Base-by-base conservation (phyloP, 768 basidiomycete species). In the Boletus tomentosulus region DNA sequence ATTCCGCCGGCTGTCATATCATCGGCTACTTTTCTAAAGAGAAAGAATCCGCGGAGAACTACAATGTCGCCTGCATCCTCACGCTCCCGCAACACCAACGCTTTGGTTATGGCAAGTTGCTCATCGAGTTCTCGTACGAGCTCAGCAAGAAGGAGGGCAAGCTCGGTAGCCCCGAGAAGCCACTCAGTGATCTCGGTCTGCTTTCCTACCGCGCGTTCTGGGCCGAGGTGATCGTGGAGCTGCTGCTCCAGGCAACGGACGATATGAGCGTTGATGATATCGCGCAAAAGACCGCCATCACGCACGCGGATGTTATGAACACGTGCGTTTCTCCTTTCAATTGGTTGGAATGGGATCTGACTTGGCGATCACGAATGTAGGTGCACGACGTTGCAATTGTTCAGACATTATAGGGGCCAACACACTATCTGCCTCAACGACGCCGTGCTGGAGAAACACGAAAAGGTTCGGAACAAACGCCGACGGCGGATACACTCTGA, bases 11-110 rank as follows among this genome's bases (percentile, higher is more conserved):
- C 31, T 93, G 91, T 70, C 97, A 99, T 69, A 73, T 97, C 60
- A 89, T 99, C 59, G 96, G 96, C 25, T 99, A 98, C 74, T 99
- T 99, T 73, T 98, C 94, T 28, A 98, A 98, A 67, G 97, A 99
- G 76, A 99, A 99, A 69, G 97, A 99, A 71, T 95, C 85, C 3
- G 89, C 97, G 27, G 97, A 99, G 63, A 92, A 86, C 64, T 99
- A 98, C 78, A 99, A 99, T 71, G 91, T 99, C 51, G 97, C 97
- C 0, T 99, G 97, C 78, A 98, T 99, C 71, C 75, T 98, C 55
- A 94, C 97, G n/a, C 80, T 99, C 39, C 97, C 97, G 6, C 97
- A 99, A 67, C 92, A 98, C 67, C 97, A 99, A 70, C 87, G 96
- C 33, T 87, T 91, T 67, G 95, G 95, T 6, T 97, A 93, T 69